Evolutionary conservation across 768 basidiomycete genomes (phyloP).

Genomic region (Mrakia gelida): DNA sequence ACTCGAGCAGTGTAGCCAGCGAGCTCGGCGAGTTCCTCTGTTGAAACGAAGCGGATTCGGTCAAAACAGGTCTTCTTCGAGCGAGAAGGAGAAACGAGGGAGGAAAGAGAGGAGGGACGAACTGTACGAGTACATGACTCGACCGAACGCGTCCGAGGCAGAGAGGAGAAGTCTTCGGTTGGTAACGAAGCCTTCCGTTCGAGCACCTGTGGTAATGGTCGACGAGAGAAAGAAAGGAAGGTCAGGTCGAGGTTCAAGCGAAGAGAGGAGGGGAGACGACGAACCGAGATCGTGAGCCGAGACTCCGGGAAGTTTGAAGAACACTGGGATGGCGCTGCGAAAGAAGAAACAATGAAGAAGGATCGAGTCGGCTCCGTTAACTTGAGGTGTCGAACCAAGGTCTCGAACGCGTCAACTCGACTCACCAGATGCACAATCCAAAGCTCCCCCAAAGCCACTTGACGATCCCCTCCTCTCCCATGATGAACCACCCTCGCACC

Average conservation of each 20-base stretch:
- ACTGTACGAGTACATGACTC: conserved; percentile 94
- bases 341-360: background rate
- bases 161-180: conserved; percentile 83
- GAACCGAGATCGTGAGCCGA: conserved; percentile 66
- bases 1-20: conserved; percentile 94
- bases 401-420: too few relatives aligned
- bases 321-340: conserved; percentile 87
- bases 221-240: background rate
- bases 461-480: conserved; percentile 89
- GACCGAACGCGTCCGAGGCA: conserved; percentile 83
- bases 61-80: background rate
- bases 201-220: background rate
- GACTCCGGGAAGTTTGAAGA: conserved; percentile 76
- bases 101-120: background rate
- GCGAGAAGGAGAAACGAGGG: background rate
- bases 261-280: conserved; percentile 10
- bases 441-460: conserved; percentile 94
- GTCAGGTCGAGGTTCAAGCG: background rate
- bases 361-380: too few relatives aligned
- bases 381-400: too few relatives aligned
- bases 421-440: conserved; percentile 56
- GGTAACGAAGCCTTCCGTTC: conserved; percentile 78
- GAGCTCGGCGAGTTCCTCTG: conserved; percentile 76
- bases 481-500: conserved; percentile 82
- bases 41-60: background rate